Conservation (phyloP, 2,329 filamentous ascomycete genomes). For the Xylariomycetidae sp. region DNA sequence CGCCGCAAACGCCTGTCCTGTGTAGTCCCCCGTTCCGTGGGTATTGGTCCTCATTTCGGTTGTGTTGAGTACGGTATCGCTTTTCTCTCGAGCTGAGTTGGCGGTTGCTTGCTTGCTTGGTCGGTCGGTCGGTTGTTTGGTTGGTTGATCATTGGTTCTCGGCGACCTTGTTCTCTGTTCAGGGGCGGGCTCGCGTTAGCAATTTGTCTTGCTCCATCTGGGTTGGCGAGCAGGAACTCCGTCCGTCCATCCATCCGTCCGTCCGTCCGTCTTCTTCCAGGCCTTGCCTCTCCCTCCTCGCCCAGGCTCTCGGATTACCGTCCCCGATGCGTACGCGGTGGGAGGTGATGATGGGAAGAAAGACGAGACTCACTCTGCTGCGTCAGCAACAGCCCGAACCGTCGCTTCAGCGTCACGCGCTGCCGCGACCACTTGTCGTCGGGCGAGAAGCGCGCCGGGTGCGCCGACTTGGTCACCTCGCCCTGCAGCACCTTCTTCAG, state of each 20-base stretch:
- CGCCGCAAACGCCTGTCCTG: slow-evolving; percentile 9
- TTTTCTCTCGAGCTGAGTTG: no score
- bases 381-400: slow-evolving; percentile 81
- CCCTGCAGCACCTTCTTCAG: slow-evolving; percentile 82
- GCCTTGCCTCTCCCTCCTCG: neutral
- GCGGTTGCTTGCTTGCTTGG: no score
- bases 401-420: slow-evolving; percentile 88
- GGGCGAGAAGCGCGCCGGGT: slow-evolving; percentile 92
- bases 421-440: slow-evolving; percentile 99
- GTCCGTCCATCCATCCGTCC: no score
- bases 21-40: no score
- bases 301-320: neutral
- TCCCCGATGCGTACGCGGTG: no score
- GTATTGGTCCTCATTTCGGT: no score
- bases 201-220: no score
- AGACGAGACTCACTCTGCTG: slow-evolving; percentile 53
- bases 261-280: no score
- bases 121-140: no score
- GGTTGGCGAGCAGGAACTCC: no score
- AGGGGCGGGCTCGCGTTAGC: slow-evolving; percentile 5
- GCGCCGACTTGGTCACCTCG: slow-evolving; percentile 89
- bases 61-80: no score
- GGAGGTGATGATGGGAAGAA: no score
- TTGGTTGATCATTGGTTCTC: slow-evolving; percentile 21
- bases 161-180: slow-evolving; percentile 25